phyloP scores from a whole-genome alignment of 768 basidiomycete genomes.

The Mycena alexandri region DNA sequence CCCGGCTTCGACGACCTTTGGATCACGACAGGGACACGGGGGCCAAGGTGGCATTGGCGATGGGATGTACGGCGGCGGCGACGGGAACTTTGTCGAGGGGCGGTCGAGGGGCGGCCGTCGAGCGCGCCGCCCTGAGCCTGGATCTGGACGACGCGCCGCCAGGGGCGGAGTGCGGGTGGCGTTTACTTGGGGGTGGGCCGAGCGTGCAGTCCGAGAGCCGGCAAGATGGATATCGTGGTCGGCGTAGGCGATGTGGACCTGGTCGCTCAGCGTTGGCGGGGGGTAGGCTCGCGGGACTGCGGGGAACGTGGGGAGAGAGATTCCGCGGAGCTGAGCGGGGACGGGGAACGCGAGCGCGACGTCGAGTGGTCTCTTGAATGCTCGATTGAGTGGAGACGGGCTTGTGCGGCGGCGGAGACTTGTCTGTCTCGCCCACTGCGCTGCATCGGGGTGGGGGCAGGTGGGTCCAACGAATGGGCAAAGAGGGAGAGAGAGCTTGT shows the following conservation, averaged over 20 bases:
- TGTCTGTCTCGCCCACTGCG: too few species aligned
- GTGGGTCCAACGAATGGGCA: too few species aligned
- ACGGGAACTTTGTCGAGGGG: neutral
- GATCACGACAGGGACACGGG: neutral
- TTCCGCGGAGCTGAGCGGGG: constrained; percentile 41
- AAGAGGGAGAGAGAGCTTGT: too few species aligned
- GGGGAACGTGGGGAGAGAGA: constrained; percentile 56
- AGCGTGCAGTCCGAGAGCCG: constrained; percentile 22
- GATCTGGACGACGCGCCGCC: constrained; percentile 38
- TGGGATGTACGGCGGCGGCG: neutral
- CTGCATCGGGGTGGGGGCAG: too few species aligned
- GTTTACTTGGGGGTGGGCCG: constrained; percentile 28
- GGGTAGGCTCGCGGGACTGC: constrained; percentile 46
- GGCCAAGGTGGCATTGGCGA: neutral
- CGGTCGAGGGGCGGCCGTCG: too few species aligned
- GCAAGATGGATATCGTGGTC: constrained; percentile 76
- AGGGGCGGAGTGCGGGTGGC: constrained; percentile 34
- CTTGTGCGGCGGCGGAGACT: too few species aligned
- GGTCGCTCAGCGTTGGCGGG: constrained; percentile 67
- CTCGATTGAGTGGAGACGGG: too few species aligned
- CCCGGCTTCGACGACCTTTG: too few species aligned
- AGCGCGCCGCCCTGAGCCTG: constrained; percentile 31
- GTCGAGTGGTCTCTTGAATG: too few species aligned
- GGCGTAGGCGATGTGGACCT: constrained; percentile 76
- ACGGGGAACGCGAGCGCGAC: constrained; percentile 29